Percentiles rank a stretch among this genome's conserved stretches.
phyloP scores from a whole-genome alignment of 306 rosid species.

The Purshia tridentata region DNA sequence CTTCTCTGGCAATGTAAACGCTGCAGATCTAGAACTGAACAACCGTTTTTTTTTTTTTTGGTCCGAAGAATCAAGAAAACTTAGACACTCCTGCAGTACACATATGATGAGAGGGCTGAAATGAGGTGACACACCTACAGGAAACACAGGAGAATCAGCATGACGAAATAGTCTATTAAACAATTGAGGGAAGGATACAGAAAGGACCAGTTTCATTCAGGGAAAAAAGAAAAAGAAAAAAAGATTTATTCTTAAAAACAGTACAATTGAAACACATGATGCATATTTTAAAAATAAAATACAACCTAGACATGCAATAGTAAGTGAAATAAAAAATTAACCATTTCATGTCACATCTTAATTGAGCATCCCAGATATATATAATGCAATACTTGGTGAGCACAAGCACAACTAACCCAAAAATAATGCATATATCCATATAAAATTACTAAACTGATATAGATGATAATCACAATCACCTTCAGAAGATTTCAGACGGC shows the following conservation, averaged over 20 bases:
- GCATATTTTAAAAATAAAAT: neutral
- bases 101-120: slow-evolving; percentile 77
- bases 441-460: slow-evolving; percentile 12
- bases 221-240: too few species aligned
- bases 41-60: too few species aligned
- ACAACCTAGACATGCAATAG: neutral
- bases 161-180: neutral
- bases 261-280: neutral
- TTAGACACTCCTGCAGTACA: slow-evolving; percentile 75
- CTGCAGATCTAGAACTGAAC: slow-evolving; percentile 65
- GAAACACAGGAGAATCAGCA: slow-evolving; percentile 12
- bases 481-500: slow-evolving; percentile 41
- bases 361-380: neutral
- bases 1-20: slow-evolving; percentile 57
- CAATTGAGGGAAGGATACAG: neutral
- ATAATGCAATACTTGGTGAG: neutral
- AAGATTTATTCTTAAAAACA: neutral
- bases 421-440: slow-evolving; percentile 1
- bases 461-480: slow-evolving; percentile 43
- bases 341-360: slow-evolving; percentile 1
- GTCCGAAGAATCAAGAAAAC: too few species aligned
- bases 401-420: slow-evolving; percentile 7
- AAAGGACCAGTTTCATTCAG: neutral
- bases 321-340: neutral
- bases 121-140: slow-evolving; percentile 59